phyloP scores from a whole-genome alignment of 116 monocot genomes.

The Dioscorea cayenensis region DNA sequence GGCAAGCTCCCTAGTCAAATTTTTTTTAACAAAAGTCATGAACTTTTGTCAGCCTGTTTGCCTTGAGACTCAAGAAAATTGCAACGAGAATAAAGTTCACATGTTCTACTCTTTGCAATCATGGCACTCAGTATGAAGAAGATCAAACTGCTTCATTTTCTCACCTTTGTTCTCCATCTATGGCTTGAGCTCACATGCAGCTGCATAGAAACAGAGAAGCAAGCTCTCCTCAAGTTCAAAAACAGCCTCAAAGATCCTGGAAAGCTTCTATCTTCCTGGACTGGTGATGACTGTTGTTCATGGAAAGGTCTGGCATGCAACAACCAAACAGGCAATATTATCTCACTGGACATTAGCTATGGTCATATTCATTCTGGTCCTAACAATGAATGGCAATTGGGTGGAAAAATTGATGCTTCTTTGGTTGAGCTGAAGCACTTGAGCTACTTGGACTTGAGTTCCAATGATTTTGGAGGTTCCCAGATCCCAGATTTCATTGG shows the following conservation, averaged over 20 bases:
- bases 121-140: no score
- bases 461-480: constrained; percentile 10
- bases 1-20: no score
- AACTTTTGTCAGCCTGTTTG: no score
- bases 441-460: constrained; percentile 12
- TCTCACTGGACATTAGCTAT: constrained; percentile 4
- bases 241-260: constrained; percentile 10
- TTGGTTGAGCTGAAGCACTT: constrained; percentile 9
- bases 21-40: no score
- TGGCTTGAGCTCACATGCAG: no score
- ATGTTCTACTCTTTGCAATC: no score
- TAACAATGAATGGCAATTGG: background rate
- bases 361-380: background rate
- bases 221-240: constrained; percentile 26
- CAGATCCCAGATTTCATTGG: constrained; percentile 24
- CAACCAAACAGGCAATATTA: constrained; percentile 15
- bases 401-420: constrained; percentile 19
- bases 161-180: no score
- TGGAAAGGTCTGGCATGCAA: constrained; percentile 19
- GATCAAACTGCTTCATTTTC: no score
- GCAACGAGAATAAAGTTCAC: no score
- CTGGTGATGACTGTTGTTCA: constrained; percentile 18
- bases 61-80: no score
- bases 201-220: background rate
- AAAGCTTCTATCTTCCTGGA: constrained; percentile 24